Conservation (phyloP, 176 grass and related monocot genomes). For the Zoysia japonica region DNA sequence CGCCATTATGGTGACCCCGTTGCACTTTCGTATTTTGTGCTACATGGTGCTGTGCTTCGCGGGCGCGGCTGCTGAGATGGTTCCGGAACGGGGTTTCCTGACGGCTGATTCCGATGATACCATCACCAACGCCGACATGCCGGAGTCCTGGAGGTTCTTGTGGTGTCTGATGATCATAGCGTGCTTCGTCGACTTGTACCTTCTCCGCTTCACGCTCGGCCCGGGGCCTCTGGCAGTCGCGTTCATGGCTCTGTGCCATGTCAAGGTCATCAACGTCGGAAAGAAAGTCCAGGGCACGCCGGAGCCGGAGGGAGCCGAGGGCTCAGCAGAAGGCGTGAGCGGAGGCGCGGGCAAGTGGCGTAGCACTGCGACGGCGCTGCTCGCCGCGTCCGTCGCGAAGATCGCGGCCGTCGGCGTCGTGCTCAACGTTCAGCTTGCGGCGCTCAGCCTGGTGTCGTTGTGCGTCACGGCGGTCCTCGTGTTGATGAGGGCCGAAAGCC, state of each 20-base stretch:
- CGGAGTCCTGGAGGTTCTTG: not conserved
- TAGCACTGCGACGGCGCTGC: not conserved
- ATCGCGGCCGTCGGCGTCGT: conserved; percentile 2
- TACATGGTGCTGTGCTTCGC: not conserved
- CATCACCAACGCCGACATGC: not conserved
- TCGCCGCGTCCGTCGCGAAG: conserved; percentile 29
- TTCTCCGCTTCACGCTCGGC: not conserved
- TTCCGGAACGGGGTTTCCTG: not conserved
- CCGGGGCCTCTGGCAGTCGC: not conserved
- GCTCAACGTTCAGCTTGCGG: not conserved
- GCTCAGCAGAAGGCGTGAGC: not conserved
- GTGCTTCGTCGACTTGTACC: not conserved
- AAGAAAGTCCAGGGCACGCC: not conserved
- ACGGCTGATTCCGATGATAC: not conserved
- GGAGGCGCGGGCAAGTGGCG: not conserved
- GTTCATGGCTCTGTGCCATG: conserved; percentile 12
- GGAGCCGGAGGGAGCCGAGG: not conserved
- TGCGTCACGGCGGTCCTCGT: not conserved
- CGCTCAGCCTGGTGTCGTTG: not conserved
- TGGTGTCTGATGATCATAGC: not conserved
- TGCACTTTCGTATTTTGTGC: not conserved
- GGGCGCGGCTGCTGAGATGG: not conserved
- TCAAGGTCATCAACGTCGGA: not conserved
- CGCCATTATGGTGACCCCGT: not conserved
- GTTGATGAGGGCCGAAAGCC: not conserved